A percentile compares a stretch with the other conserved stretches of the same genome.
phyloP scores from a whole-genome alignment of 345 rosid species.

The Excoecaria cochinchinensis region DNA sequence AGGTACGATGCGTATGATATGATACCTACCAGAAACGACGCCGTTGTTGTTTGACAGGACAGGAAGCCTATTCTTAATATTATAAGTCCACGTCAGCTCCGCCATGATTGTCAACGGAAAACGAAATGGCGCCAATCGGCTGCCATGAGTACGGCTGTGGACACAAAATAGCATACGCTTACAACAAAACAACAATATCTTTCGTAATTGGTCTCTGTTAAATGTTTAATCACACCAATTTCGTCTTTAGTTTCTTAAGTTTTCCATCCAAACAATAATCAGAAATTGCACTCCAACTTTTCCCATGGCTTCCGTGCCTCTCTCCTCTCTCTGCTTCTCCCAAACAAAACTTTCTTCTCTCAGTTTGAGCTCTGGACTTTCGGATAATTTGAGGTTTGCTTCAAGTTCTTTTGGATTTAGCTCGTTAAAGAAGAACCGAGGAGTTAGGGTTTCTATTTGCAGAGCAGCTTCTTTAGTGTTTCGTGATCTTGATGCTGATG shows the following conservation, averaged over 20 bases:
- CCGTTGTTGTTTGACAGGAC: background rate
- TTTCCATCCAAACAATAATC: background rate
- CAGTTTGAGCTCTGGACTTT: conserved; percentile 24
- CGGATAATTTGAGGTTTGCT: conserved; percentile 11
- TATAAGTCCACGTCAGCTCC: background rate
- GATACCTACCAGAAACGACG: background rate
- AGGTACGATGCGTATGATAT: background rate
- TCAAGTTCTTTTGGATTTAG: conserved; percentile 27
- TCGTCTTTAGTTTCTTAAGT: background rate
- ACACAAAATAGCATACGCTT: conserved; percentile 22
- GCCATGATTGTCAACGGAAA: conserved; percentile 31
- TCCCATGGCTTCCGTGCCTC: conserved; percentile 43
- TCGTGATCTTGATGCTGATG: conserved; percentile 92
- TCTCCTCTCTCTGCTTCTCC: conserved; percentile 32
- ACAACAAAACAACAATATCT: conserved; percentile 7
- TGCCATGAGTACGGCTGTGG: conserved; percentile 44
- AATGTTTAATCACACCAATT: background rate
- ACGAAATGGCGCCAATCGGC: conserved; percentile 45
- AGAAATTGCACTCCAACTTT: background rate
- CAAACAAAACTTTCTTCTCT: conserved; percentile 18
- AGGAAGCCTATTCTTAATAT: no score
- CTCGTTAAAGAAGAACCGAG: conserved; percentile 29
- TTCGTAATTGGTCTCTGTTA: background rate
- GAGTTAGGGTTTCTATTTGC: conserved; percentile 43
- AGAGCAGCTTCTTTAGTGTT: conserved; percentile 66